Evolutionary conservation across 2,329 filamentous ascomycete genomes (phyloP).

Genomic region (Akanthomyces muscarius): DNA sequence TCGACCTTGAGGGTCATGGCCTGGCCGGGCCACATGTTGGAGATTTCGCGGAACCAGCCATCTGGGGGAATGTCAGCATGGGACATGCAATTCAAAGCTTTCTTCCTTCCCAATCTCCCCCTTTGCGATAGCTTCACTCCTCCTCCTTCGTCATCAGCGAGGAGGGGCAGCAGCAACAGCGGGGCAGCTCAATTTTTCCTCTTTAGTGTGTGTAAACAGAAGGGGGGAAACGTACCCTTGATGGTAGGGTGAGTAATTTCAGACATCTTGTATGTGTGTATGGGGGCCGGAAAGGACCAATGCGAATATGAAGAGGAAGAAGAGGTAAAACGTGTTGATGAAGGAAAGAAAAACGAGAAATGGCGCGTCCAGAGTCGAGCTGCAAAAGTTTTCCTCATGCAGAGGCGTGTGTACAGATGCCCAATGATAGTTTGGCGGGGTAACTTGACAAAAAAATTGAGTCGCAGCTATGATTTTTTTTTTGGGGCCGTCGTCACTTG

Average conservation of each 20-base stretch:
- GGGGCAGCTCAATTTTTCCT: slow-evolving; percentile 8
- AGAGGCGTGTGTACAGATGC: background rate
- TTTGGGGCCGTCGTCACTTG: background rate
- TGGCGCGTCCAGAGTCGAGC: slow-evolving; percentile 7
- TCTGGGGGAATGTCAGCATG: slow-evolving; percentile 48
- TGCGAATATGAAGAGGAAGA: background rate
- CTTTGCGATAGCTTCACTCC: slow-evolving; percentile 9
- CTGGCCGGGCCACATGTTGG: slow-evolving; percentile 97
- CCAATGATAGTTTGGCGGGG: slow-evolving; percentile 9
- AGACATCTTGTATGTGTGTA: slow-evolving; percentile 38
- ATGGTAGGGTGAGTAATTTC: slow-evolving; percentile 56
- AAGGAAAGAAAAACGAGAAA: slow-evolving; percentile 13
- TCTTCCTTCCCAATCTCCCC: no score
- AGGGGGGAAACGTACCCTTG: slow-evolving; percentile 44
- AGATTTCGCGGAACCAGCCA: slow-evolving; percentile 99
- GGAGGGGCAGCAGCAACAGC: slow-evolving; percentile 24
- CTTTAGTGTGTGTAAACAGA: background rate
- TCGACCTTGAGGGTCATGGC: slow-evolving; percentile 98
- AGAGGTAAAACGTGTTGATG: slow-evolving; percentile 11
- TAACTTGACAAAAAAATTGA: slow-evolving; percentile 4
- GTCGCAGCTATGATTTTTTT: slow-evolving; percentile 4
- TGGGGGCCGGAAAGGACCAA: slow-evolving; percentile 3
- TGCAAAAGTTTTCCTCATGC: slow-evolving; percentile 18
- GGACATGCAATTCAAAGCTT: background rate
- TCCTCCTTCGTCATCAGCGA: slow-evolving; percentile 17